A percentile compares a stretch with the other conserved stretches of the same genome.
Evolutionary conservation across 257 asterid genomes (phyloP).

Genomic region (Knoxia roxburghii): DNA sequence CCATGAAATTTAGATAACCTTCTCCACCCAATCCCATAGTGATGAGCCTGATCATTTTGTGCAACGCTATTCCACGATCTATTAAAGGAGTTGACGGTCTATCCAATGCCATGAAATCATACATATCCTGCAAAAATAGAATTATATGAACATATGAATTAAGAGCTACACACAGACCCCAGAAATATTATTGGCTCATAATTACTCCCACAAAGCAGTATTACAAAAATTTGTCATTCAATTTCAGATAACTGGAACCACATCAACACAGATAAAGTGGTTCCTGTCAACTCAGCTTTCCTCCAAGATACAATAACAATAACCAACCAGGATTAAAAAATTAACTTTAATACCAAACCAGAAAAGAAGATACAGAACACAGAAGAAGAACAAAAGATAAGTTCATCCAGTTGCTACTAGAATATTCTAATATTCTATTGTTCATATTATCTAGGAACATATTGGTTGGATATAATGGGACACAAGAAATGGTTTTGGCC

Average conservation of each 20-base stretch:
- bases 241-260: not conserved
- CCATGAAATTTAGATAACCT: constrained; percentile 99
- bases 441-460: not conserved
- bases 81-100: constrained; percentile 82
- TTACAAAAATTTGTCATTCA: not conserved
- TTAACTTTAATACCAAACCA: not conserved
- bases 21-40: constrained; percentile 99
- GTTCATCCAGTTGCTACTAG: not conserved
- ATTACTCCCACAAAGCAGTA: too few species aligned
- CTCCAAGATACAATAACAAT: not conserved
- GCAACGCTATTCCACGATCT: constrained; percentile 98
- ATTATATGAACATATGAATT: not conserved
- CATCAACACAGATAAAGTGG: not conserved
- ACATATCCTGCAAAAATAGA: constrained; percentile 71
- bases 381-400: not conserved
- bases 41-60: constrained; percentile 94
- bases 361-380: not conserved
- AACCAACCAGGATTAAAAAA: not conserved
- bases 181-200: not conserved
- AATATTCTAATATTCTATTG: not conserved
- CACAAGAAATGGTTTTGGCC: too few species aligned
- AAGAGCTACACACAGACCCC: too few species aligned
- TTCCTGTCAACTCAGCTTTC: not conserved
- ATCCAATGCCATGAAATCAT: constrained; percentile 96
- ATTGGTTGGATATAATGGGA: too few species aligned